These are phyloP conservation scores for Bolboschoenus planiculmis DNA, from an alignment of 176 grass and related monocot genomes.

Conservation along the genomic window DNA sequence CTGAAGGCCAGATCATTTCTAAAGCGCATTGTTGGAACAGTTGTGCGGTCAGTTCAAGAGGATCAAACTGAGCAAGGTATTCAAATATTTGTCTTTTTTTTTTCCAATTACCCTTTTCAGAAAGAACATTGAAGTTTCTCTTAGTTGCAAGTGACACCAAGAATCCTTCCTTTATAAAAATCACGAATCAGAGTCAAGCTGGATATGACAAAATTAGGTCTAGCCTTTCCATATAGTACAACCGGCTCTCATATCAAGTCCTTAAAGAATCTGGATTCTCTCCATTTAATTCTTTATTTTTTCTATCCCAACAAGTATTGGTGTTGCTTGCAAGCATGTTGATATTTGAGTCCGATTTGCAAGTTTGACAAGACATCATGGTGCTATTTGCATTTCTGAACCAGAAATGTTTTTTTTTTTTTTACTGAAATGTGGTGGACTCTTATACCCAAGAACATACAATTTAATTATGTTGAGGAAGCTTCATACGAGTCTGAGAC, in stretches of 20 bases:
- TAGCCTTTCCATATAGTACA: not conserved
- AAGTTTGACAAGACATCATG: not conserved
- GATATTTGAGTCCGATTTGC: not conserved
- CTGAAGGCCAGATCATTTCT: constrained; percentile 88
- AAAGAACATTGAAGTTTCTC: not conserved
- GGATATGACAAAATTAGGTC: not conserved
- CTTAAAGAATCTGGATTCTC: not conserved
- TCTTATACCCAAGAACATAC: not conserved
- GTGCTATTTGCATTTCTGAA: not conserved
- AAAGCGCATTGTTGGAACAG: constrained; percentile 89
- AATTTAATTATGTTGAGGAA: not conserved
- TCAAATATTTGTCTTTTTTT: constrained; percentile 12
- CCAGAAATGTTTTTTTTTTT: not conserved
- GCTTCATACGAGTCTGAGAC: not conserved
- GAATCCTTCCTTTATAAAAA: not conserved
- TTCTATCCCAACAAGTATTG: not conserved
- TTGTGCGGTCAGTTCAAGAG: constrained; percentile 90
- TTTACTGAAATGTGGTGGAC: not conserved
- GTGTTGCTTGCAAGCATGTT: not conserved
- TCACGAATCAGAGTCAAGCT: not conserved
- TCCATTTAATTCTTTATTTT: not conserved
- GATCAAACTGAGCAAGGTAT: constrained; percentile 98
- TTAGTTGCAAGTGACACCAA: not conserved
- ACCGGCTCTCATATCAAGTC: not conserved
- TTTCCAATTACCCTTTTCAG: not conserved